These are phyloP conservation scores for Sungouiella thailandica DNA, from an alignment of 805 yeast species.

Conservation along the genomic window DNA sequence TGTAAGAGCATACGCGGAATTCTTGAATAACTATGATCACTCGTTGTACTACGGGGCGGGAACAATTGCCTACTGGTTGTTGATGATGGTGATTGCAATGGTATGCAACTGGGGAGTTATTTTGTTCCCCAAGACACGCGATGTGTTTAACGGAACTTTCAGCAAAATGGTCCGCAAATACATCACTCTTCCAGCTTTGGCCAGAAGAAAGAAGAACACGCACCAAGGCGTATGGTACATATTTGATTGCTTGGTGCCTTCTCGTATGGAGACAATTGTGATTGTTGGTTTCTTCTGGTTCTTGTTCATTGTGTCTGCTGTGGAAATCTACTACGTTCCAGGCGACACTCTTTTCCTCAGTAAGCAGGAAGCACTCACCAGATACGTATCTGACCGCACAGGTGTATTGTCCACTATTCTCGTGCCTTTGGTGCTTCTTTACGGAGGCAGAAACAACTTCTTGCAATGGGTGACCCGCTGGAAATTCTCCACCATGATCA, in stretches of 20 bases:
- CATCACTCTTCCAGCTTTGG: conserved; percentile 26
- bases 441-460: conserved; percentile 16
- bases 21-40: conserved; percentile 34
- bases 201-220: conserved; percentile 9
- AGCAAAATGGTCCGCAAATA: conserved; percentile 22
- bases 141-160: conserved; percentile 24
- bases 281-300: conserved; percentile 16
- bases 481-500: conserved; percentile 12
- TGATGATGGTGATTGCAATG: conserved; percentile 38
- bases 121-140: conserved; percentile 33
- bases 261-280: conserved; percentile 21
- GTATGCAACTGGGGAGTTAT: conserved; percentile 37
- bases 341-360: conserved; percentile 6
- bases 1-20: conserved; percentile 19
- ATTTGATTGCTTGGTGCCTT: conserved; percentile 26
- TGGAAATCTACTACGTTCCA: conserved; percentile 5
- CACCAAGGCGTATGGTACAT: conserved; percentile 7
- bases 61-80: conserved; percentile 45
- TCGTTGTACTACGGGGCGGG: conserved; percentile 36
- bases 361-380: conserved; percentile 6
- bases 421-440: conserved; percentile 12
- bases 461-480: conserved; percentile 13
- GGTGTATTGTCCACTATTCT: conserved; percentile 8
- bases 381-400: conserved; percentile 13
- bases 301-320: conserved; percentile 10